These are phyloP conservation scores for Groenewaldozyma sp. DNA, from an alignment of 1,139 yeast genomes.

Conservation along the genomic window DNA sequence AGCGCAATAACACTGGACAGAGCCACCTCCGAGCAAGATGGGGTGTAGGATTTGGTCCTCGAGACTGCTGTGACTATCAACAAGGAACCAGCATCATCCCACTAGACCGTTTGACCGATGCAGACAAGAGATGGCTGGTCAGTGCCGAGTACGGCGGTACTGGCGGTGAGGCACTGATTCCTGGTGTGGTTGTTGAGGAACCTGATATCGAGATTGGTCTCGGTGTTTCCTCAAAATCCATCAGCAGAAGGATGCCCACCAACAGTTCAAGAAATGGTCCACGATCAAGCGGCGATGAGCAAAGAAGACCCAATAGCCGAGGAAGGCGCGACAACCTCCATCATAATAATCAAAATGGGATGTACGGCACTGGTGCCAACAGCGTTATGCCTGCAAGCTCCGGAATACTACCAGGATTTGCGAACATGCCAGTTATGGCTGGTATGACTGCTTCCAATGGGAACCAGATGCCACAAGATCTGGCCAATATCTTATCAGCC, in stretches of 20 bases:
- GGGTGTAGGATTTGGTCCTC: constrained; percentile 99
- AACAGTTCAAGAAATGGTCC: constrained; percentile 80
- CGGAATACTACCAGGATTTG: constrained; percentile 3
- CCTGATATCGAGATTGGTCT: constrained; percentile 96
- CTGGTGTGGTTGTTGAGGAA: constrained; percentile 85
- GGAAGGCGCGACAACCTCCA: constrained; percentile 2
- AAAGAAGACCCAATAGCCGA: constrained; percentile 1
- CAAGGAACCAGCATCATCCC: constrained; percentile 87
- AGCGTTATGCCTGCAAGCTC: constrained; percentile 5
- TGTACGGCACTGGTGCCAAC: constrained; percentile 5
- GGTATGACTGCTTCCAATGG: not conserved
- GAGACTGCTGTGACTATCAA: constrained; percentile 95
- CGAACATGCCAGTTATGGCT: too few species aligned
- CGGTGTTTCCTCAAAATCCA: constrained; percentile 89
- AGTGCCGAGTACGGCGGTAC: constrained; percentile 97
- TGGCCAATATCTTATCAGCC: constrained; percentile 12
- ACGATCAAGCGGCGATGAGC: constrained; percentile 44
- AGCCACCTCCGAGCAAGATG: constrained; percentile 70
- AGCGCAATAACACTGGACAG: constrained; percentile 44
- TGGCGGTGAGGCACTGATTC: constrained; percentile 73
- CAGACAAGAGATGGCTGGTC: constrained; percentile 83
- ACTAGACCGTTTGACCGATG: constrained; percentile 78
- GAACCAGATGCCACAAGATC: constrained; percentile 11
- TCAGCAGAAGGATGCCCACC: constrained; percentile 33
- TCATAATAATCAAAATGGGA: constrained; percentile 5